Base-by-base conservation (phyloP, 495 filamentous ascomycete species). In the Penicillium bialowiezense region DNA sequence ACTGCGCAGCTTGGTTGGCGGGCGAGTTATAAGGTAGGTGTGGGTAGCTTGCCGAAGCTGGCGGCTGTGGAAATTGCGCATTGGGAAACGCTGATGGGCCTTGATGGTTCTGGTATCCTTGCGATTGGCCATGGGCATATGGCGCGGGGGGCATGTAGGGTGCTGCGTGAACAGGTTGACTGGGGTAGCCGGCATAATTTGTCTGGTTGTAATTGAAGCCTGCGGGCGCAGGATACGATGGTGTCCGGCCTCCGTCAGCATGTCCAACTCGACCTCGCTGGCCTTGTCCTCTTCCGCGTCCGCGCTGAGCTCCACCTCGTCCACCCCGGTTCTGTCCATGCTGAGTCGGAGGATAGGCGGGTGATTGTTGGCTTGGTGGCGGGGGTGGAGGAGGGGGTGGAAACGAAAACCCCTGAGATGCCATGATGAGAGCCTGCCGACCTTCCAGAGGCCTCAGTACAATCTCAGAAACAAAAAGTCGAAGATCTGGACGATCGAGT, bases 311-410 rank as follows among this genome's bases (percentile, higher is more conserved):
- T 40, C 52, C 52, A 13, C 64, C 64, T 7, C 70, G 64, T 15
- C 65, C 67, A 52, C 62, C 58, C 48, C 67, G 63, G 15, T 69
- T 63, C 29, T 64, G 64, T 6, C 65, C 62, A 50, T 69, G 62
- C 20, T 58, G 61, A 20, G 55, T 28, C 26, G 67, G 51, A n/a
- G 63, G 54, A 40, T 64, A 64, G 20, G 50, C 38, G 5, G 56
- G 44, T 40, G 50, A 52, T 44, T 60, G 59, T 37, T 61, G 60
- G 26, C 40, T 44, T 59, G 65, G 62, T 34, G 68, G 69, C 29
- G 68, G 69, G 17, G 74, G 74, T 14, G 74, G 74, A 17, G 75
- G 75, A 18, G 76, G 76, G 13, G 76, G 76, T 41, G 76, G 76
- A 56, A 77, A 79, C 40, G 71, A 74, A 55, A 79, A 79, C 17